phyloP scores from a whole-genome alignment of 768 basidiomycete species.

The Collybiopsis confluens region DNA sequence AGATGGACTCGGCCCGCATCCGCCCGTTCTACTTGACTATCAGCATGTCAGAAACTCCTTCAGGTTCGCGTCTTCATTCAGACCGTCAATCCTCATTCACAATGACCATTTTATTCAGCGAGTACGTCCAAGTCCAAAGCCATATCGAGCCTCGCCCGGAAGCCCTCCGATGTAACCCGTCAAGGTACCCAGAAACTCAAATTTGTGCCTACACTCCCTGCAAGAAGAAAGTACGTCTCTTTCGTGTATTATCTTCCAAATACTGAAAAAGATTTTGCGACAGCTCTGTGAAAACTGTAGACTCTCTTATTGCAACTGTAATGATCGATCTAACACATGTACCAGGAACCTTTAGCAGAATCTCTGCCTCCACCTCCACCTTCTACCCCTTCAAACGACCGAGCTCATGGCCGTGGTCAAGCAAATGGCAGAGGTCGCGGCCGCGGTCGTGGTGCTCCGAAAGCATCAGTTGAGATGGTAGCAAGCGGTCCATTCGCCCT shows the following conservation, averaged over 20 bases:
- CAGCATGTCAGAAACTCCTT: slow-evolving; percentile 3
- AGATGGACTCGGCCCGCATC: too few relatives aligned
- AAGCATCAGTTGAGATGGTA: slow-evolving; percentile 65
- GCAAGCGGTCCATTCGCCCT: slow-evolving; percentile 87
- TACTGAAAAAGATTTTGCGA: slow-evolving; percentile 5
- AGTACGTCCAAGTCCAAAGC: slow-evolving; percentile 46
- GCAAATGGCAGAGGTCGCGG: slow-evolving; percentile 50
- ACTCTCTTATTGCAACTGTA: slow-evolving; percentile 15
- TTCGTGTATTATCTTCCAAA: slow-evolving; percentile 21
- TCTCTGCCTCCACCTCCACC: slow-evolving; percentile 23
- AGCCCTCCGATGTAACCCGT: slow-evolving; percentile 64
- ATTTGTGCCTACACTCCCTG: slow-evolving; percentile 73
- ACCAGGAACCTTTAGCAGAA: slow-evolving; percentile 43
- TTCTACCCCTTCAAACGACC: slow-evolving; percentile 21
- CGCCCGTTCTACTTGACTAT: too few relatives aligned
- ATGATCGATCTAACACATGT: slow-evolving; percentile 4
- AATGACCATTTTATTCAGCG: neutral
- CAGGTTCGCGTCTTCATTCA: neutral
- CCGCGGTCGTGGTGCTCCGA: slow-evolving; percentile 48
- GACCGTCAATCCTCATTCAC: neutral
- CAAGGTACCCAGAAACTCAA: slow-evolving; percentile 75
- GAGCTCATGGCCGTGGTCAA: slow-evolving; percentile 44
- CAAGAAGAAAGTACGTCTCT: slow-evolving; percentile 78
- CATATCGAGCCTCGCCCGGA: slow-evolving; percentile 74
- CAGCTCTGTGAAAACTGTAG: slow-evolving; percentile 65